A percentile compares a stretch with the other conserved stretches of the same genome.
Evolutionary conservation across 2,329 filamentous ascomycete genomes (phyloP).

Genomic region (Amphichorda felina): DNA sequence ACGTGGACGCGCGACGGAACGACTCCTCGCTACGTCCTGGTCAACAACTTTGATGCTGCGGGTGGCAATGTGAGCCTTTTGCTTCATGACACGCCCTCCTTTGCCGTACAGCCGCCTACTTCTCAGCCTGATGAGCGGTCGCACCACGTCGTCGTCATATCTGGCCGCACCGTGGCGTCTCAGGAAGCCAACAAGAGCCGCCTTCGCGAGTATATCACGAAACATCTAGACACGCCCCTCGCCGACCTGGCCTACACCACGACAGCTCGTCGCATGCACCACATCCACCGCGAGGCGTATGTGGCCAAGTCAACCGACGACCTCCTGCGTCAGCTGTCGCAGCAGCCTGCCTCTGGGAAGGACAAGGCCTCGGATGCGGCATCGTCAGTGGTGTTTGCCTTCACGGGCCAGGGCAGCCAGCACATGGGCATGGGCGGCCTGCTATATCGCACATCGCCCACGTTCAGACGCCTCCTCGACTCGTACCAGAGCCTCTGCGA

Average conservation of each 20-base stretch:
- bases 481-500: no score
- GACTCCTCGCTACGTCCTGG: no score
- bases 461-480: no score
- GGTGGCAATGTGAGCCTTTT: neutral
- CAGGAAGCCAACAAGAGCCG: neutral
- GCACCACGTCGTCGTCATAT: neutral
- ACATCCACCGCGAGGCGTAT: neutral
- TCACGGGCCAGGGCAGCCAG: slow-evolving; percentile 30
- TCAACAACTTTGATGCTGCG: neutral
- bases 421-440: slow-evolving; percentile 17
- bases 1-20: no score
- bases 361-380: no score
- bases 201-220: neutral
- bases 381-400: slow-evolving; percentile 19
- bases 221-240: no score
- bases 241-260: neutral
- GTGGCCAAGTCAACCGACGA: no score
- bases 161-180: neutral
- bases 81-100: neutral
- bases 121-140: neutral
- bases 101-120: neutral
- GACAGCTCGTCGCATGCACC: neutral
- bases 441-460: no score
- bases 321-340: no score
- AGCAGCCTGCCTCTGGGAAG: no score